A percentile compares a stretch with the other conserved stretches of the same genome.
phyloP scores from a whole-genome alignment of 2,329 filamentous ascomycete species.

The Fusarium sp. region DNA sequence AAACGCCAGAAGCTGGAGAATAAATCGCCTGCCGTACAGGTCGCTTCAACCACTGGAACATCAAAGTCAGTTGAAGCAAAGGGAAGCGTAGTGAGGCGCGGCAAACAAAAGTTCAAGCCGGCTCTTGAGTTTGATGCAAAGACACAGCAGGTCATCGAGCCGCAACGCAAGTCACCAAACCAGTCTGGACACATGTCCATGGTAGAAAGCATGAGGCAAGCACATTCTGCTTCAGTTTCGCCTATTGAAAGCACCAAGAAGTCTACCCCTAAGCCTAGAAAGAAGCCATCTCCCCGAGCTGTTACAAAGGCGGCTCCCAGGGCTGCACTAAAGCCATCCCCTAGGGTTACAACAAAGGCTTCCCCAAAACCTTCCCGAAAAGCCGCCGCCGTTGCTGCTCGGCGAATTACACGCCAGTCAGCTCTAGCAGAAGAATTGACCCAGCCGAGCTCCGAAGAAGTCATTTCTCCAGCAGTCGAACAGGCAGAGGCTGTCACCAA shows the following conservation, averaged over 20 bases:
- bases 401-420: slow-evolving; percentile 2
- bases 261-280: slow-evolving; percentile 5
- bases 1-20: background rate
- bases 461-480: background rate
- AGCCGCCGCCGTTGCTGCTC: background rate
- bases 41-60: background rate
- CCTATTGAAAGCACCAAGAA: slow-evolving; percentile 20
- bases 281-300: slow-evolving; percentile 8
- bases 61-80: background rate
- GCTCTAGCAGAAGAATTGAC: background rate
- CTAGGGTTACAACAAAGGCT: background rate
- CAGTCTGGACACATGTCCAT: slow-evolving; percentile 15
- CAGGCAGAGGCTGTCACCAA: background rate
- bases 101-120: slow-evolving; percentile 51
- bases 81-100: slow-evolving; percentile 37
- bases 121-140: slow-evolving; percentile 50
- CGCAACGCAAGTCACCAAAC: background rate
- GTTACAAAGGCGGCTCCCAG: slow-evolving; percentile 7
- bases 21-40: background rate
- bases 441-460: slow-evolving; percentile 4
- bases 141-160: slow-evolving; percentile 44
- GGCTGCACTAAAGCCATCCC: background rate
- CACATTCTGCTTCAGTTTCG: slow-evolving; percentile 28
- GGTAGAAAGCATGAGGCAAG: slow-evolving; percentile 30
- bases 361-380: background rate